Percentiles rank a stretch among this genome's conserved stretches.
These are phyloP conservation scores for Penicillium herquei DNA, from an alignment of 495 filamentous ascomycete species.

Conservation along the genomic window DNA sequence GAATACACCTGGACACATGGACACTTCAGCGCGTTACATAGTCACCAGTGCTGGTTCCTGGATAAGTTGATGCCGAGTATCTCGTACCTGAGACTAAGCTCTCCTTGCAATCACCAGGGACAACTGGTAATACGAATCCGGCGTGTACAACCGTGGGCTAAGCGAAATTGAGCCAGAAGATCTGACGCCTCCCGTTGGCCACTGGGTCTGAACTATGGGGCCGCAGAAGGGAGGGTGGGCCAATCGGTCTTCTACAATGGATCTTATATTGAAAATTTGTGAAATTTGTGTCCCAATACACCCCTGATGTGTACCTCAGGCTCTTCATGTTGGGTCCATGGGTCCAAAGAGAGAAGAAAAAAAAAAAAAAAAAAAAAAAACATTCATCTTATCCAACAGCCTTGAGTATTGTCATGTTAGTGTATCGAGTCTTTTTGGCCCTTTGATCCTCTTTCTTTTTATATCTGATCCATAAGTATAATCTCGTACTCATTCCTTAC, in stretches of 20 bases:
- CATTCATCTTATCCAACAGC: not conserved
- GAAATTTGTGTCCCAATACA: slow-evolving; percentile 16
- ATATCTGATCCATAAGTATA: not conserved
- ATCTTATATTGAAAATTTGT: slow-evolving; percentile 28
- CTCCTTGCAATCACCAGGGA: not conserved
- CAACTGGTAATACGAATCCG: slow-evolving; percentile 2
- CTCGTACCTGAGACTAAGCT: not conserved
- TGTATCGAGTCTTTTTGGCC: not conserved
- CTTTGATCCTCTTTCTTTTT: not conserved
- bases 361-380: no score
- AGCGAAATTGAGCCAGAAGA: slow-evolving; percentile 39
- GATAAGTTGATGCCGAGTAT: not conserved
- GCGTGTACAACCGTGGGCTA: slow-evolving; percentile 26
- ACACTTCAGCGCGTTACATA: no score
- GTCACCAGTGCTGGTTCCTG: not conserved
- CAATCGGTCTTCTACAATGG: slow-evolving; percentile 15
- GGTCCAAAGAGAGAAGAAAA: no score
- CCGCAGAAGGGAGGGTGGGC: slow-evolving; percentile 4
- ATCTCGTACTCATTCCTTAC: not conserved
- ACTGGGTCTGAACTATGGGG: slow-evolving; percentile 20
- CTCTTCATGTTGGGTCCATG: not conserved
- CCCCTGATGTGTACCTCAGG: not conserved
- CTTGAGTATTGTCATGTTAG: not conserved
- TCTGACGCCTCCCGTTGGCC: slow-evolving; percentile 30
- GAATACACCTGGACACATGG: not conserved